Conservation (phyloP, 257 asterid species). For the Oldenlandia corymbosa region DNA sequence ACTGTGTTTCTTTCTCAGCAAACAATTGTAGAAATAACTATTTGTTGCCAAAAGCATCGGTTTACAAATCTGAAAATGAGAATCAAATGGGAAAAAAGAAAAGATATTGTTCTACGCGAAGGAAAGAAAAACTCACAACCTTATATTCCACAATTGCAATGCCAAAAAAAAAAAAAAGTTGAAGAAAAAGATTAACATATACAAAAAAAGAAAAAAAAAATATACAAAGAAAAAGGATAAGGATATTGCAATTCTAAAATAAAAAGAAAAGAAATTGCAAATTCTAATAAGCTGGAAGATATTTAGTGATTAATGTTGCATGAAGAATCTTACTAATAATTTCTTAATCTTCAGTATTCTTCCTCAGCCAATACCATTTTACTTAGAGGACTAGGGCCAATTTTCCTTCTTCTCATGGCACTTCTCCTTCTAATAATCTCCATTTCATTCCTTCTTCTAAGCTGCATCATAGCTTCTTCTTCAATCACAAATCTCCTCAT, state of each 20-base stretch:
- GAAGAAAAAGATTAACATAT: too few species aligned
- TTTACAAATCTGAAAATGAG: neutral
- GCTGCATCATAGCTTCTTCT: slow-evolving; percentile 82
- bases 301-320: neutral
- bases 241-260: too few species aligned
- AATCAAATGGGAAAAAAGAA: neutral
- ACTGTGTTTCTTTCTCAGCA: too few species aligned
- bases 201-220: neutral
- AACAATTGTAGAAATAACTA: too few species aligned
- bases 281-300: neutral
- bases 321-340: too few species aligned
- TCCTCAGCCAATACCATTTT: slow-evolving; percentile 67
- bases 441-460: slow-evolving; percentile 75
- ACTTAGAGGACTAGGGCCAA: slow-evolving; percentile 88
- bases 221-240: too few species aligned
- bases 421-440: slow-evolving; percentile 72
- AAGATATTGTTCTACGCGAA: neutral
- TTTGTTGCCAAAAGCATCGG: neutral
- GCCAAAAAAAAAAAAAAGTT: neutral
- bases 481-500: slow-evolving; percentile 86
- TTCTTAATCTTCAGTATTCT: too few species aligned
- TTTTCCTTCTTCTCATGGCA: slow-evolving; percentile 50
- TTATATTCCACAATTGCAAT: slow-evolving; percentile 2
- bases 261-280: slow-evolving; percentile 10
- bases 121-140: neutral